Conservation (phyloP, 2,329 filamentous ascomycete species). For the Diaporthe ilicicola region DNA sequence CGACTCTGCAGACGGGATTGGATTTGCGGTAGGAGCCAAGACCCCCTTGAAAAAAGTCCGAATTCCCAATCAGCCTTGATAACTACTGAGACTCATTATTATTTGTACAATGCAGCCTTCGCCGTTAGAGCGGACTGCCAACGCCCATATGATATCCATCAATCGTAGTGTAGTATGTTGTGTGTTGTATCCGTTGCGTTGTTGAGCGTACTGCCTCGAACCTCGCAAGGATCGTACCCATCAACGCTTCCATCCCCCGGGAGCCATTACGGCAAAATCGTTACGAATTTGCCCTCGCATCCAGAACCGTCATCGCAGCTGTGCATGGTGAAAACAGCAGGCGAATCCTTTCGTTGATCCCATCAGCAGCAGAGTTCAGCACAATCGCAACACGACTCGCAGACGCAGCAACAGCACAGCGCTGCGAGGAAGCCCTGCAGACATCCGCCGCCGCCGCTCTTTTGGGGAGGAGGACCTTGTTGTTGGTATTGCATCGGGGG, state of each 20-base stretch:
- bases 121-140: neutral
- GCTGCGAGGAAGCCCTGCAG: constrained; percentile 56
- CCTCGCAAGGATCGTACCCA: neutral
- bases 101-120: constrained; percentile 21
- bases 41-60: neutral
- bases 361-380: constrained; percentile 53
- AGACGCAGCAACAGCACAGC: constrained; percentile 59
- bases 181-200: neutral
- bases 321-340: neutral
- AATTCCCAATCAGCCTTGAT: neutral
- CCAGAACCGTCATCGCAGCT: neutral
- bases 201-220: neutral
- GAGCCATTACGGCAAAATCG: neutral
- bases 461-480: constrained; percentile 47
- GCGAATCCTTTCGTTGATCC: neutral
- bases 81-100: constrained; percentile 24
- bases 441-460: constrained; percentile 48
- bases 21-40: constrained; percentile 14
- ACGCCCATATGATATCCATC: constrained; percentile 13
- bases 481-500: constrained; percentile 57
- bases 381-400: constrained; percentile 59
- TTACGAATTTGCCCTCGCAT: neutral
- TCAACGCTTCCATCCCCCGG: neutral
- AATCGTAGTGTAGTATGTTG: constrained; percentile 1
- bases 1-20: neutral